Percentiles rank a stretch among this genome's conserved stretches.
Evolutionary conservation across 129 eudicot species (phyloP).

Genomic region (Helianthus annuus): DNA sequence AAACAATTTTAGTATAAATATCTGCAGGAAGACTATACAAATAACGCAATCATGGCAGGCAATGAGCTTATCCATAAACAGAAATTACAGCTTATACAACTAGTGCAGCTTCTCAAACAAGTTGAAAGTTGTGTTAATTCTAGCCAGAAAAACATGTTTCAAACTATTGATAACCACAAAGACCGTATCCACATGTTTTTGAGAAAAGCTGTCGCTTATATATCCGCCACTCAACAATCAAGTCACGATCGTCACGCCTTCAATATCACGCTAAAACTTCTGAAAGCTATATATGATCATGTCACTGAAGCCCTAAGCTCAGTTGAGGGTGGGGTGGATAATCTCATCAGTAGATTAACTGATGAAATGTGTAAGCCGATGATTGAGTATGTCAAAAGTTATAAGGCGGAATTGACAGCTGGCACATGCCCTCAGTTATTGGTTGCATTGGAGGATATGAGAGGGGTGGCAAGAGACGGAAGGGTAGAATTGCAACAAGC

Average conservation of each 20-base stretch:
- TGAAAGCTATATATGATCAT: constrained; percentile 51
- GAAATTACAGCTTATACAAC: constrained; percentile 51
- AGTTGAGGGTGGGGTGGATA: constrained; percentile 65
- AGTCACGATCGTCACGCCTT: constrained; percentile 37
- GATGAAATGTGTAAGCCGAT: constrained; percentile 63
- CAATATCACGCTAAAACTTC: constrained; percentile 44
- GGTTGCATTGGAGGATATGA: constrained; percentile 63
- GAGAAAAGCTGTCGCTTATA: constrained; percentile 46
- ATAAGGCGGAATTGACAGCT: constrained; percentile 55
- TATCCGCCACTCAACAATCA: constrained; percentile 51
- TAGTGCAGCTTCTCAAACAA: constrained; percentile 55
- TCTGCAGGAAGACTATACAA: constrained; percentile 52
- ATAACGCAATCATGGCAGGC: constrained; percentile 51
- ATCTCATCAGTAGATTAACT: constrained; percentile 46
- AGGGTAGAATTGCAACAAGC: constrained; percentile 61
- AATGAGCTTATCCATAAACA: constrained; percentile 63
- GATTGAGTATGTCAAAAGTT: constrained; percentile 54
- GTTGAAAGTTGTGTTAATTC: constrained; percentile 57
- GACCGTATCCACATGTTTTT: constrained; percentile 36
- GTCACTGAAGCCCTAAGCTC: constrained; percentile 49
- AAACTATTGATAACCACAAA: constrained; percentile 52
- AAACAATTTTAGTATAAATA: not conserved
- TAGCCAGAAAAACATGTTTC: constrained; percentile 51
- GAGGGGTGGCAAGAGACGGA: constrained; percentile 44
- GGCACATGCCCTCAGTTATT: constrained; percentile 52